Conservation (phyloP, 2,329 filamentous ascomycete species). For the Trematosphaeria pertusa region DNA sequence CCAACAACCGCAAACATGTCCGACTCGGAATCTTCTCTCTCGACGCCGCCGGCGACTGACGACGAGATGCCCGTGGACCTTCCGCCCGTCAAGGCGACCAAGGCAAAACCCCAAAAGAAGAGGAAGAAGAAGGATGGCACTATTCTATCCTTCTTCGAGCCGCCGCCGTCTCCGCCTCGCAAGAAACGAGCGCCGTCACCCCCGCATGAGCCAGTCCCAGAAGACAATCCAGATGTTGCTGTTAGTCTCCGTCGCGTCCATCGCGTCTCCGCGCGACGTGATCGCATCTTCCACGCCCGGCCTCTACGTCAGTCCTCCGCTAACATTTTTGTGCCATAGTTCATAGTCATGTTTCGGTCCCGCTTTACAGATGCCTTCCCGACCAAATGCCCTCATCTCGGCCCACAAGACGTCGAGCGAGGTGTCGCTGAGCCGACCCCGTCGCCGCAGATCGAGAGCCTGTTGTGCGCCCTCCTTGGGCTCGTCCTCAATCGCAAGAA, state of each 20-base stretch:
- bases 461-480: slow-evolving; percentile 87
- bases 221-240: slow-evolving; percentile 90
- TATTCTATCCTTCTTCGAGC: slow-evolving; percentile 49
- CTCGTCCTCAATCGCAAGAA: slow-evolving; percentile 96
- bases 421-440: slow-evolving; percentile 80
- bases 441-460: slow-evolving; percentile 82
- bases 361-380: slow-evolving; percentile 91
- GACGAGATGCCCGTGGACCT: slow-evolving; percentile 56
- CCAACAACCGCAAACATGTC: slow-evolving; percentile 52
- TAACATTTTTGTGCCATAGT: slow-evolving; percentile 62
- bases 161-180: slow-evolving; percentile 56
- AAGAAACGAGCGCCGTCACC: slow-evolving; percentile 86
- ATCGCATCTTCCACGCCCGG: slow-evolving; percentile 24
- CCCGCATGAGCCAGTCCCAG: slow-evolving; percentile 86
- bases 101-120: slow-evolving; percentile 34
- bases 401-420: slow-evolving; percentile 92
- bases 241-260: slow-evolving; percentile 66
- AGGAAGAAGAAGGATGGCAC: slow-evolving; percentile 43
- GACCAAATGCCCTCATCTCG: slow-evolving; percentile 85
- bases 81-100: slow-evolving; percentile 31
- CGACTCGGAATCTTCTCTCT: slow-evolving; percentile 64
- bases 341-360: slow-evolving; percentile 97
- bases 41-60: slow-evolving; percentile 65
- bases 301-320: slow-evolving; percentile 30
- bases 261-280: slow-evolving; percentile 45